A percentile compares a stretch with the other conserved stretches of the same genome.
Evolutionary conservation across 2,329 filamentous ascomycete genomes (phyloP).

Genomic region (Aspergillus fumigatus): DNA sequence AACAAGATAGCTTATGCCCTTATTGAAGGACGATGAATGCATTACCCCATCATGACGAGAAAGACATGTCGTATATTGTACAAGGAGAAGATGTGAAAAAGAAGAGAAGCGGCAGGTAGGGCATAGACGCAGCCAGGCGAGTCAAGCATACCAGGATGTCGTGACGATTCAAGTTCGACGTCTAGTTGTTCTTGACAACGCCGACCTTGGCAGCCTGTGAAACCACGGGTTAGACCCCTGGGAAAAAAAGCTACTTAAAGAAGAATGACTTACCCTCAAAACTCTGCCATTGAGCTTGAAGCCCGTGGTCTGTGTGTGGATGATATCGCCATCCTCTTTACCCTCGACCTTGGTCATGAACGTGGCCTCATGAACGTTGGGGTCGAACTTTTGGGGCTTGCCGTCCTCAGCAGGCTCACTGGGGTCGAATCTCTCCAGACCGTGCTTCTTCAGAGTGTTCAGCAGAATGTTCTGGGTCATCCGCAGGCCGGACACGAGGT

Average conservation of each 20-base stretch:
- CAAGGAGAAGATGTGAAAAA: slow-evolving; percentile 19
- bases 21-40: slow-evolving; percentile 1
- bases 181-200: slow-evolving; percentile 75
- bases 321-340: slow-evolving; percentile 86
- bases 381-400: slow-evolving; percentile 82
- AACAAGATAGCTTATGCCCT: slow-evolving; percentile 6
- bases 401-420: slow-evolving; percentile 39
- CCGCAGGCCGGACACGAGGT: slow-evolving; percentile 82
- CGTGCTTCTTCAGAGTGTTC: slow-evolving; percentile 86
- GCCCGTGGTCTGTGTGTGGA: slow-evolving; percentile 91
- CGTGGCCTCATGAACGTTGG: slow-evolving; percentile 92
- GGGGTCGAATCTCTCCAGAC: slow-evolving; percentile 83
- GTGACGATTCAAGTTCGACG: background rate
- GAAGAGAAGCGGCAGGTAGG: slow-evolving; percentile 3
- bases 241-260: background rate
- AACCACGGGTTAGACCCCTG: slow-evolving; percentile 9
- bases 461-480: slow-evolving; percentile 93
- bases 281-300: slow-evolving; percentile 90
- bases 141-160: background rate
- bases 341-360: slow-evolving; percentile 85
- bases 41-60: slow-evolving; percentile 23
- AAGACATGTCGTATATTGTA: slow-evolving; percentile 33
- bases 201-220: slow-evolving; percentile 80
- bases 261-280: slow-evolving; percentile 54
- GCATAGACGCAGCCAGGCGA: background rate